Conservation (phyloP, 108 stramenopile species). For the Nitzschia sp. region DNA sequence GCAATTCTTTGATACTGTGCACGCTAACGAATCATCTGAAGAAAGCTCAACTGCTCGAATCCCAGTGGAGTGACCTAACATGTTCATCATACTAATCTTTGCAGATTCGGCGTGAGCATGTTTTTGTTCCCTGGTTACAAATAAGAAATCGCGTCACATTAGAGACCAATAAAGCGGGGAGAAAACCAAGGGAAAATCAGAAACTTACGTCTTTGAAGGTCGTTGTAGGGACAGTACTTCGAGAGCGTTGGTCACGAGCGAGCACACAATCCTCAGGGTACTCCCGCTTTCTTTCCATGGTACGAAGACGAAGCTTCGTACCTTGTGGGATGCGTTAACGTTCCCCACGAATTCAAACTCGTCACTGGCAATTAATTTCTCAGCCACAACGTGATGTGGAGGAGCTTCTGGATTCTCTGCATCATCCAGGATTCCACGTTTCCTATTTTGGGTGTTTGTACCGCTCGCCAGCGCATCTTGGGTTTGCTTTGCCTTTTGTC, state of each 20-base stretch:
- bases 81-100: conserved; percentile 67
- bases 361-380: conserved; percentile 82
- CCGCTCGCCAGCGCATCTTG: conserved; percentile 22
- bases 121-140: conserved; percentile 15
- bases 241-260: conserved; percentile 88
- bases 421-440: conserved; percentile 83
- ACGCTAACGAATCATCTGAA: conserved; percentile 86
- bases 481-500: conserved; percentile 58
- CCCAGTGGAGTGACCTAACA: conserved; percentile 95
- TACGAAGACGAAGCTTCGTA: conserved; percentile 74
- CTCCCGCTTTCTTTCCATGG: conserved; percentile 61
- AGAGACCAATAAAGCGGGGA: neutral
- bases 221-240: conserved; percentile 75
- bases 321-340: conserved; percentile 82
- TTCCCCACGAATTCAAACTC: conserved; percentile 88
- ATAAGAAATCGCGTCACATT: neutral
- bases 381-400: conserved; percentile 38
- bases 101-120: conserved; percentile 2
- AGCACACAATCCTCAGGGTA: conserved; percentile 71
- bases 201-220: conserved; percentile 28
- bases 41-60: conserved; percentile 91
- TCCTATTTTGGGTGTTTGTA: conserved; percentile 34
- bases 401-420: conserved; percentile 27
- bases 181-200: neutral
- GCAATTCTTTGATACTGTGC: conserved; percentile 81